These are phyloP conservation scores for Clitopilus passeckerianus DNA, from an alignment of 768 basidiomycete genomes.

Conservation along the genomic window DNA sequence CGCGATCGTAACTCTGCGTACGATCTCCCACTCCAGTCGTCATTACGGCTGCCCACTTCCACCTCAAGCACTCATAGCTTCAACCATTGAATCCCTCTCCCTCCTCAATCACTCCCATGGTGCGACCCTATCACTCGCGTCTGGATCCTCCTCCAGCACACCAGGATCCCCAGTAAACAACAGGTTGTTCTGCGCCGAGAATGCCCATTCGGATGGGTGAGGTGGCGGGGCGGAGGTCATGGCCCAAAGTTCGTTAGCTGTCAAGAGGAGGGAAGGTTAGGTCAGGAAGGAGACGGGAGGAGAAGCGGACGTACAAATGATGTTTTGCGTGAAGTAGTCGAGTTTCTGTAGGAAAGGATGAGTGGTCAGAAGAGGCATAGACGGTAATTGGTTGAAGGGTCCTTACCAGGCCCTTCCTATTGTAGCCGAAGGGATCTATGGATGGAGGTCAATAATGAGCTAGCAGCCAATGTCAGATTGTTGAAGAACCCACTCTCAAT, in stretches of 20 bases:
- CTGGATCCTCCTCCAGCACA: background rate
- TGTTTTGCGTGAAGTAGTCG: constrained; percentile 67
- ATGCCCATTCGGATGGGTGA: constrained; percentile 57
- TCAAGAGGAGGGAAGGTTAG: background rate
- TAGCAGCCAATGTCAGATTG: too few species aligned
- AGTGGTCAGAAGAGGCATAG: background rate
- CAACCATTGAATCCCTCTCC: constrained; percentile 41
- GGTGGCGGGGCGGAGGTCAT: constrained; percentile 58
- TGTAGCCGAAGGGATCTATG: constrained; percentile 53
- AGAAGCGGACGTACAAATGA: constrained; percentile 26
- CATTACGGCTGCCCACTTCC: background rate
- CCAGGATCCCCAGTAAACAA: constrained; percentile 33
- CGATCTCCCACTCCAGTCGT: background rate
- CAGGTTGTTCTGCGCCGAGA: constrained; percentile 53
- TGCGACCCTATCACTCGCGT: constrained; percentile 33
- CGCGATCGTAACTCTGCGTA: too few species aligned
- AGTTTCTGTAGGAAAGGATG: constrained; percentile 37
- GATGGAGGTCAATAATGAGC: too few species aligned
- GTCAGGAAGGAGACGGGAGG: background rate
- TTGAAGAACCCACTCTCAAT: constrained; percentile 55
- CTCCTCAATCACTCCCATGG: constrained; percentile 56
- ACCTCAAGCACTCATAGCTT: constrained; percentile 21
- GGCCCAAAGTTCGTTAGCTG: constrained; percentile 57
- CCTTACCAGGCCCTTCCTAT: constrained; percentile 66
- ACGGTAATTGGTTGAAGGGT: too few species aligned